Evolutionary conservation across 148 eudicot genomes (phyloP).

Genomic region (Selenicereus undatus): DNA sequence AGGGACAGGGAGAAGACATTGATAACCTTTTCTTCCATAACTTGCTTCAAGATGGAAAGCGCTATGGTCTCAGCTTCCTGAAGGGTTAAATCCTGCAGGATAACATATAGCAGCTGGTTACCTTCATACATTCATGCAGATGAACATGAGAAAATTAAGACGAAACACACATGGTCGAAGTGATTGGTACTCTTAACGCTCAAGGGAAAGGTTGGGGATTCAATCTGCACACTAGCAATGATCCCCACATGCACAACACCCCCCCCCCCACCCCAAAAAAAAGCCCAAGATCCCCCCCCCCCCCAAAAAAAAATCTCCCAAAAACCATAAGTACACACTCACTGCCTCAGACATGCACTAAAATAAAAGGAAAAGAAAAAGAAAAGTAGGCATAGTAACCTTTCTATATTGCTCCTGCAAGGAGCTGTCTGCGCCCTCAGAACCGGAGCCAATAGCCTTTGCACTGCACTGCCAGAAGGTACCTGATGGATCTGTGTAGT

Average conservation of each 20-base stretch:
- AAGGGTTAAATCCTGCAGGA: conserved; percentile 68
- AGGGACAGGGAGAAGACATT: background rate
- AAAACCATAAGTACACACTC: too few species aligned
- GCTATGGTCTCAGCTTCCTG: conserved; percentile 94
- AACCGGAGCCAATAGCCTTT: conserved; percentile 51
- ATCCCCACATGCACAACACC: background rate
- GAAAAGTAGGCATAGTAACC: conserved; percentile 2
- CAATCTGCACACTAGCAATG: background rate
- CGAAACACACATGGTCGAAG: background rate
- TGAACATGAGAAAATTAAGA: background rate
- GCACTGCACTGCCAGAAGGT: conserved; percentile 56
- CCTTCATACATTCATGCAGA: background rate
- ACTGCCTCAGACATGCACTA: too few species aligned
- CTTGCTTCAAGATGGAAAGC: conserved; percentile 95
- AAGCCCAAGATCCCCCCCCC: too few species aligned
- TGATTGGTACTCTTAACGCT: background rate
- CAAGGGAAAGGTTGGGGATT: background rate
- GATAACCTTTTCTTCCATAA: conserved; percentile 94
- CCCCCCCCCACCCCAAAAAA: background rate
- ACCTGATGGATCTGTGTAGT: conserved; percentile 52
- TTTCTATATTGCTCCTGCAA: conserved; percentile 46
- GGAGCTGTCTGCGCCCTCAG: conserved; percentile 52
- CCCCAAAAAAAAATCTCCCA: too few species aligned
- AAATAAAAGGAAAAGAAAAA: too few species aligned
- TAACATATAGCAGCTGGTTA: conserved; percentile 4